Conservation (phyloP, 192 early-diverging fungal genomes). For the Lobulomyces angularis region DNA sequence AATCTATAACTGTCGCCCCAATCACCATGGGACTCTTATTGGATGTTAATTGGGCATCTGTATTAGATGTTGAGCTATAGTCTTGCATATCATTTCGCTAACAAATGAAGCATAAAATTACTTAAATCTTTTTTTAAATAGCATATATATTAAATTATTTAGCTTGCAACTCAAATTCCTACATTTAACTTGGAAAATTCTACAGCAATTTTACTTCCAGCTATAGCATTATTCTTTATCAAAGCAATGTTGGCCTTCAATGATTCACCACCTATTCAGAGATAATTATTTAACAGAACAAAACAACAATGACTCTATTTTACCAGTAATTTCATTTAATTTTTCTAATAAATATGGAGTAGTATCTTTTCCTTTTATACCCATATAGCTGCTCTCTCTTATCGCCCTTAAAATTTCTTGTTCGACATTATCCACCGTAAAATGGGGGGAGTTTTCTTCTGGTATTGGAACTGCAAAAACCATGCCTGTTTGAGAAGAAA, state of each 20-base stretch:
- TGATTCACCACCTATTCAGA: too few species aligned
- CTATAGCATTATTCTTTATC: conserved; percentile 78
- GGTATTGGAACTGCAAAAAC: conserved; percentile 89
- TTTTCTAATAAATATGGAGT: conserved; percentile 89
- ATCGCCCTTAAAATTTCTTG: conserved; percentile 59
- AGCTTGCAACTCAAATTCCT: background rate
- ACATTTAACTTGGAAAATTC: conserved; percentile 21
- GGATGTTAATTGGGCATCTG: background rate
- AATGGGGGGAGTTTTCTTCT: conserved; percentile 38
- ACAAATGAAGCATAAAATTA: conserved; percentile 13
- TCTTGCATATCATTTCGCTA: background rate
- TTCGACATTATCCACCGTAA: conserved; percentile 45
- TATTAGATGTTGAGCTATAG: conserved; percentile 4
- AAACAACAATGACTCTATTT: conserved; percentile 11
- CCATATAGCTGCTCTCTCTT: conserved; percentile 49
- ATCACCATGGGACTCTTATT: conserved; percentile 56
- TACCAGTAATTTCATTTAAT: conserved; percentile 73
- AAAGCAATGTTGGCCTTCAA: conserved; percentile 82
- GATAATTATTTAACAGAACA: too few species aligned
- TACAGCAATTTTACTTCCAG: conserved; percentile 70
- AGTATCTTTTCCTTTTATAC: conserved; percentile 71
- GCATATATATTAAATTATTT: conserved; percentile 9
- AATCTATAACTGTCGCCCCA: conserved; percentile 80
- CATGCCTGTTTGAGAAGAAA: conserved; percentile 63
- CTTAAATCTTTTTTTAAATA: conserved; percentile 1